Conservation (phyloP, 1,139 yeast species). For the Yamadazyma trypodendri region DNA sequence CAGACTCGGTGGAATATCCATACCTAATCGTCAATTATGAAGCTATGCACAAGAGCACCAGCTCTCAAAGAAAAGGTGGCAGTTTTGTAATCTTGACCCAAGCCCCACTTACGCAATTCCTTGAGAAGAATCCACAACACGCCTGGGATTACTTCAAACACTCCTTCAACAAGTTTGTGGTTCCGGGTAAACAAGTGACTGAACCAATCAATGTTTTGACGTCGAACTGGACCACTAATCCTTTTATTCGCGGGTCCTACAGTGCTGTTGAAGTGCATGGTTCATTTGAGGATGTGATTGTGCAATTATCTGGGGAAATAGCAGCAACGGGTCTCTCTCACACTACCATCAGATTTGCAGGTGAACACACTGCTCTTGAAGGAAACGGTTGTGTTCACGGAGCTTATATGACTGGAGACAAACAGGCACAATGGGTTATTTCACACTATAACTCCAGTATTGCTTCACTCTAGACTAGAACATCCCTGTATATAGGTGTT, state of each 20-base stretch:
- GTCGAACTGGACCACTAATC: slow-evolving; percentile 70
- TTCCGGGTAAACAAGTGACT: slow-evolving; percentile 23
- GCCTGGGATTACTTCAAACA: slow-evolving; percentile 44
- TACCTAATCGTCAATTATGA: slow-evolving; percentile 30
- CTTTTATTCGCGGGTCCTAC: slow-evolving; percentile 72
- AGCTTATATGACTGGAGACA: slow-evolving; percentile 66
- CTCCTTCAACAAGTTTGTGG: slow-evolving; percentile 27
- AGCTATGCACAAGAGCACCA: slow-evolving; percentile 18
- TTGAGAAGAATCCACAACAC: slow-evolving; percentile 34
- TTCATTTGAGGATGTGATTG: slow-evolving; percentile 61
- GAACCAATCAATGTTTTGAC: slow-evolving; percentile 53
- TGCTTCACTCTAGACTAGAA: background rate
- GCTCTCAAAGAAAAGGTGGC: slow-evolving; percentile 15
- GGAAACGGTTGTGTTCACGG: slow-evolving; percentile 89
- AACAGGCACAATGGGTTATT: slow-evolving; percentile 61
- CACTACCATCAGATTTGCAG: slow-evolving; percentile 69
- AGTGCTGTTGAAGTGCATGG: slow-evolving; percentile 67
- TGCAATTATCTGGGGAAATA: slow-evolving; percentile 47
- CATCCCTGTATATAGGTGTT: no score
- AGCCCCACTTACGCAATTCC: slow-evolving; percentile 61
- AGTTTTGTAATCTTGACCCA: slow-evolving; percentile 64
- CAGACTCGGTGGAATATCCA: slow-evolving; percentile 12
- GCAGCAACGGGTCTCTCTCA: slow-evolving; percentile 49
- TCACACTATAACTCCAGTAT: slow-evolving; percentile 12
- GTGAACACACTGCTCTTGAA: slow-evolving; percentile 74